Evolutionary conservation across 345 rosid genomes (phyloP).

Genomic region (Camelina sativa): DNA sequence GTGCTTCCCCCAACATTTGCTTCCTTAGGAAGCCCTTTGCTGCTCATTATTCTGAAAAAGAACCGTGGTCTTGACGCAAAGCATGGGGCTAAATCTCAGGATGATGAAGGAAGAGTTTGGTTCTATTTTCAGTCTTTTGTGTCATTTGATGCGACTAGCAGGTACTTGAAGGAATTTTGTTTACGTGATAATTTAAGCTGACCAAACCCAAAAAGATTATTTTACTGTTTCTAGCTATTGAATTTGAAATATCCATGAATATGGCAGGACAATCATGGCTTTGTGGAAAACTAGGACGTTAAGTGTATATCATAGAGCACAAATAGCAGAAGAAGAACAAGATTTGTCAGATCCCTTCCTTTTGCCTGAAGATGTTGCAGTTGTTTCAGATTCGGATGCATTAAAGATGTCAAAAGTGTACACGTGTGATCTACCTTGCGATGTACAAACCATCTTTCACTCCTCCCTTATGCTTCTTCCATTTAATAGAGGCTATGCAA

Average conservation of each 20-base stretch:
- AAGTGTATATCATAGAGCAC: constrained; percentile 60
- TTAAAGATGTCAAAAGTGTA: constrained; percentile 55
- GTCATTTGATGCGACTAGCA: constrained; percentile 73
- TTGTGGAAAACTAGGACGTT: constrained; percentile 77
- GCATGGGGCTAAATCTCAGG: constrained; percentile 78
- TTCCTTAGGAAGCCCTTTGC: constrained; percentile 74
- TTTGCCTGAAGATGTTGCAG: constrained; percentile 46
- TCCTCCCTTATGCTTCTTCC: constrained; percentile 12
- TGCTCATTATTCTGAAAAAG: constrained; percentile 63
- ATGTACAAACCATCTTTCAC: constrained; percentile 47
- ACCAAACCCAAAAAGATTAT: background rate
- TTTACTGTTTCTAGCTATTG: background rate
- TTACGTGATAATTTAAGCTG: background rate
- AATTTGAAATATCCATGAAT: constrained; percentile 26
- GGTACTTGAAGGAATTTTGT: constrained; percentile 46
- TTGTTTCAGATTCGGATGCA: constrained; percentile 49
- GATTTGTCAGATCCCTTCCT: constrained; percentile 51
- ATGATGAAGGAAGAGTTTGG: constrained; percentile 79
- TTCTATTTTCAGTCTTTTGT: constrained; percentile 79
- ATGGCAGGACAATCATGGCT: constrained; percentile 79
- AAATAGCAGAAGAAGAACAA: constrained; percentile 62
- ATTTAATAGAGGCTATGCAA: background rate
- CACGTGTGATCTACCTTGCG: constrained; percentile 62
- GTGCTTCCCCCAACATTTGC: constrained; percentile 73
- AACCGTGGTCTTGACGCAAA: constrained; percentile 77